These are phyloP conservation scores for Nidula microcarpa DNA, from an alignment of 768 basidiomycete species.

Conservation along the genomic window DNA sequence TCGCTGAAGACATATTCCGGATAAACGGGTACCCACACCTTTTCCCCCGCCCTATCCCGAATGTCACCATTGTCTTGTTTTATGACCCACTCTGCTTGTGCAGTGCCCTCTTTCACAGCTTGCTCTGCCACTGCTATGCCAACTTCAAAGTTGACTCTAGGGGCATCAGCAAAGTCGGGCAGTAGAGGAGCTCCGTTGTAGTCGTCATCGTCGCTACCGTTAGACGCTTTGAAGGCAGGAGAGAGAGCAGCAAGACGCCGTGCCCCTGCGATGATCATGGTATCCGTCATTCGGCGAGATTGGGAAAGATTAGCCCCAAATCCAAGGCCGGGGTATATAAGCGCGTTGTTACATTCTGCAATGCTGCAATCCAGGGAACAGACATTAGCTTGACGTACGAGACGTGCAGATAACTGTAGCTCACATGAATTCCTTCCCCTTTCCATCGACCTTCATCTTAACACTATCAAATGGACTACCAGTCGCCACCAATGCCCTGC, in stretches of 20 bases:
- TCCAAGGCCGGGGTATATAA: slow-evolving; percentile 85
- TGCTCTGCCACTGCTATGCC: slow-evolving; percentile 78
- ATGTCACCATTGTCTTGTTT: slow-evolving; percentile 37
- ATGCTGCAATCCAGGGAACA: slow-evolving; percentile 35
- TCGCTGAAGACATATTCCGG: slow-evolving; percentile 60
- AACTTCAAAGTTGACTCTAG: slow-evolving; percentile 72
- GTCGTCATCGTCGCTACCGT: slow-evolving; percentile 19
- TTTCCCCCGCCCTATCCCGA: slow-evolving; percentile 42
- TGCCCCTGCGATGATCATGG: slow-evolving; percentile 86
- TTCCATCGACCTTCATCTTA: slow-evolving; percentile 57
- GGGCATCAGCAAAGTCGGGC: slow-evolving; percentile 75
- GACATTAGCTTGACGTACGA: neutral
- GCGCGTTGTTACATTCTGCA: slow-evolving; percentile 75
- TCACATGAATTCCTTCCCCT: slow-evolving; percentile 39
- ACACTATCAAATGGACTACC: slow-evolving; percentile 82
- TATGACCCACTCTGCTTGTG: slow-evolving; percentile 35
- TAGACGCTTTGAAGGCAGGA: slow-evolving; percentile 37
- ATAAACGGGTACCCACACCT: slow-evolving; percentile 67
- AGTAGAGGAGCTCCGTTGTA: slow-evolving; percentile 72
- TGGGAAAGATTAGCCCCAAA: slow-evolving; percentile 73
- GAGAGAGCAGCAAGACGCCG: slow-evolving; percentile 71
- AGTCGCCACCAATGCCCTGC: slow-evolving; percentile 77
- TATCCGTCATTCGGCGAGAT: slow-evolving; percentile 65
- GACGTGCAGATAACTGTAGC: slow-evolving; percentile 11
- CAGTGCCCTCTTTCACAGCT: slow-evolving; percentile 69